Percentiles rank a stretch among this genome's conserved stretches.
phyloP scores from a whole-genome alignment of 768 basidiomycete species.

The Phlebiopsis flavidoalba region DNA sequence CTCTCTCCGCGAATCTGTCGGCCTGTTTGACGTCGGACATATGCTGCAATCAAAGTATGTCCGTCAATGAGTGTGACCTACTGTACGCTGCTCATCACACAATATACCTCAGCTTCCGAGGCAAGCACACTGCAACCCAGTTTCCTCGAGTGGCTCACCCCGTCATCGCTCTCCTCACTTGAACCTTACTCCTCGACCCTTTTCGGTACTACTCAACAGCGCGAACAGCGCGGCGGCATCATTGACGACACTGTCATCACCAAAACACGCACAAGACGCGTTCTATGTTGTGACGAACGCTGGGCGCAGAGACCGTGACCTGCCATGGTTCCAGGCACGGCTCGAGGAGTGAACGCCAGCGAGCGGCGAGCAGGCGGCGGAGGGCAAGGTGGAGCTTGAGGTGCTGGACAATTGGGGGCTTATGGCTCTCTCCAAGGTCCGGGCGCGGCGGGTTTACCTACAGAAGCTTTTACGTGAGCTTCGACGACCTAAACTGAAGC shows the following conservation, averaged over 20 bases:
- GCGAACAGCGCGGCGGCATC: slow-evolving; percentile 89
- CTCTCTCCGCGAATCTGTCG: slow-evolving; percentile 76
- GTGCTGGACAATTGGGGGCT: slow-evolving; percentile 83
- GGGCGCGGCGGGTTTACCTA: slow-evolving; percentile 66
- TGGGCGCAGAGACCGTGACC: slow-evolving; percentile 75
- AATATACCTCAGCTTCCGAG: slow-evolving; percentile 61
- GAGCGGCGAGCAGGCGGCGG: slow-evolving; percentile 36
- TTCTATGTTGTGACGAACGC: slow-evolving; percentile 98
- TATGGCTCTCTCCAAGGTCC: slow-evolving; percentile 89
- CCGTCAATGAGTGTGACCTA: not conserved
- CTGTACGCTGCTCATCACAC: not conserved
- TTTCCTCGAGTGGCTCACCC: slow-evolving; percentile 89
- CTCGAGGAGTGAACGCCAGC: slow-evolving; percentile 70
- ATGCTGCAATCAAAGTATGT: slow-evolving; percentile 91
- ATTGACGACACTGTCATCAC: slow-evolving; percentile 95
- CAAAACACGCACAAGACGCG: slow-evolving; percentile 68
- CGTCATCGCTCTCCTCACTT: slow-evolving; percentile 71
- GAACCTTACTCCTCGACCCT: slow-evolving; percentile 75
- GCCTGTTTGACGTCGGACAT: slow-evolving; percentile 96
- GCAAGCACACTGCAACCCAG: slow-evolving; percentile 60
- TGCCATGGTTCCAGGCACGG: slow-evolving; percentile 67
- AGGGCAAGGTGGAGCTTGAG: slow-evolving; percentile 72
- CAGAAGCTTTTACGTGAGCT: slow-evolving; percentile 66
- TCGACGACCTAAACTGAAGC: slow-evolving; percentile 24
- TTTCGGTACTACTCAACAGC: slow-evolving; percentile 64